Percentiles rank a stretch among this genome's conserved stretches.
Conservation (phyloP, 2,329 filamentous ascomycete species). For the Penicillium sumatraense region DNA sequence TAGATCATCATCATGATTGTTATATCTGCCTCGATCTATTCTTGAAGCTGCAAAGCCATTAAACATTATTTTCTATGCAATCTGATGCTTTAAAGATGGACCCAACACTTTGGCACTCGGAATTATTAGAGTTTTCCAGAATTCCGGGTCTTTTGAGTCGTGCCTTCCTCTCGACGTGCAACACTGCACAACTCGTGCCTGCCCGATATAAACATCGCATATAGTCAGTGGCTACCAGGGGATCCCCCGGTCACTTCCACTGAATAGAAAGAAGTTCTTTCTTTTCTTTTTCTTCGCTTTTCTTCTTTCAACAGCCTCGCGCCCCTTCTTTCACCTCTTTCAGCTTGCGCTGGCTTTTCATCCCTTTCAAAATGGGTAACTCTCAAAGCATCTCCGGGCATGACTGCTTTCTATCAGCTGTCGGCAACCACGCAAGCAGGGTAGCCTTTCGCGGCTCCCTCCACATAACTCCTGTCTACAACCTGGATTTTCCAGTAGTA, state of each 20-base stretch:
- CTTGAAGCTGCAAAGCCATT: too few species aligned
- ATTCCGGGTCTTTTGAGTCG: neutral
- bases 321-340: neutral
- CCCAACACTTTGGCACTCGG: too few species aligned
- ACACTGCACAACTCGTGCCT: neutral
- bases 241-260: neutral
- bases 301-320: neutral
- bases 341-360: neutral
- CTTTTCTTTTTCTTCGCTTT: neutral
- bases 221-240: neutral
- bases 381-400: conserved; percentile 20
- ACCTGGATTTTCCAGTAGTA: conserved; percentile 29
- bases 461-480: conserved; percentile 27
- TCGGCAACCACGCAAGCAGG: conserved; percentile 18
- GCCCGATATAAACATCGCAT: neutral
- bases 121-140: neutral
- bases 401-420: conserved; percentile 27
- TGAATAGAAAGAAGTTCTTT: too few species aligned
- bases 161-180: neutral
- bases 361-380: conserved; percentile 20
- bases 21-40: too few species aligned
- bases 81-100: too few species aligned
- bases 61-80: too few species aligned
- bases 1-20: too few species aligned
- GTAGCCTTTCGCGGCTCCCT: conserved; percentile 25